phyloP scores from a whole-genome alignment of 768 basidiomycete species.

The Leccinum sublutescens region DNA sequence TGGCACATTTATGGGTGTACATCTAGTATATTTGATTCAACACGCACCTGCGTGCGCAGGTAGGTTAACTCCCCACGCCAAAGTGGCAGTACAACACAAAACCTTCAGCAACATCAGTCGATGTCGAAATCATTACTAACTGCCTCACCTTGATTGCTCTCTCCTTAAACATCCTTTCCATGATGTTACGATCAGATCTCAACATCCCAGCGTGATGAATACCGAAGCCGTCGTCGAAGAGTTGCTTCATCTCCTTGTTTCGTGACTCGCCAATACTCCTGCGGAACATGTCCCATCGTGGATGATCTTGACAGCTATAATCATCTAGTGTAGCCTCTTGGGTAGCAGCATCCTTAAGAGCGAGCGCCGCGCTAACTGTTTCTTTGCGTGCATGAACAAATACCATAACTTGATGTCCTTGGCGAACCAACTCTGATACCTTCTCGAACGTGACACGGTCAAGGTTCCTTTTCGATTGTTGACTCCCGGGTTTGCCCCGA shows the following conservation, averaged over 20 bases:
- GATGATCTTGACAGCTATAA: constrained; percentile 81
- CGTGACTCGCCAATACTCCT: constrained; percentile 74
- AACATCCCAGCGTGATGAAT: constrained; percentile 99
- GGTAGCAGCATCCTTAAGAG: constrained; percentile 72
- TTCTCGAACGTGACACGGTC: constrained; percentile 89
- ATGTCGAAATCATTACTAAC: background rate
- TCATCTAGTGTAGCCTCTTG: constrained; percentile 70
- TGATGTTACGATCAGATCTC: constrained; percentile 89
- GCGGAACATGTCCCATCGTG: constrained; percentile 73
- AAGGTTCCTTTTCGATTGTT: constrained; percentile 74
- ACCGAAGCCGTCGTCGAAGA: constrained; percentile 91
- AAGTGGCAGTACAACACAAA: constrained; percentile 94
- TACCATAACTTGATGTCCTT: constrained; percentile 98
- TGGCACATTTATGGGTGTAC: constrained; percentile 8
- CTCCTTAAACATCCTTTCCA: constrained; percentile 91
- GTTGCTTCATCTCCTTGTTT: constrained; percentile 95
- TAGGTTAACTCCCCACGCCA: constrained; percentile 99
- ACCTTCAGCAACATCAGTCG: constrained; percentile 52
- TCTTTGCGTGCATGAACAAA: constrained; percentile 99
- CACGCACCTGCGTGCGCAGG: constrained; percentile 90
- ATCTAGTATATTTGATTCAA: constrained; percentile 6
- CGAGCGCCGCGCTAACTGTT: constrained; percentile 88
- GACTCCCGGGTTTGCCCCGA: constrained; percentile 80
- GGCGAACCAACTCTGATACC: constrained; percentile 81
- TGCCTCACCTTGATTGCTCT: constrained; percentile 79